phyloP scores from a whole-genome alignment of 257 asterid species.

The Solanum commersonii region DNA sequence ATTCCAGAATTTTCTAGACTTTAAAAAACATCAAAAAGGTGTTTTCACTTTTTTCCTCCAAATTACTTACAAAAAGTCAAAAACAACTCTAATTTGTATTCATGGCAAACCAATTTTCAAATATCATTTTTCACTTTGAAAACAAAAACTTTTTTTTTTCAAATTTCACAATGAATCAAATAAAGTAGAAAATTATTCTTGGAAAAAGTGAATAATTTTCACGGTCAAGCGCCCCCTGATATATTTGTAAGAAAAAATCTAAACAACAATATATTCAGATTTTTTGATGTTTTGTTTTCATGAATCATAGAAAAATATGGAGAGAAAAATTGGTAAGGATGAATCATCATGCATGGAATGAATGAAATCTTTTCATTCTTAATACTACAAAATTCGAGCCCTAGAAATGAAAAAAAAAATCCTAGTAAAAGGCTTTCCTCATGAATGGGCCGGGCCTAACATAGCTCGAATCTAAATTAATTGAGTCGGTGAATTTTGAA shows the following conservation, averaged over 20 bases:
- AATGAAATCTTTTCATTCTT: no score
- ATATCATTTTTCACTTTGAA: not conserved
- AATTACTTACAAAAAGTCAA: no score
- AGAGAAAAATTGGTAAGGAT: not conserved
- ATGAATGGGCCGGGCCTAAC: not conserved
- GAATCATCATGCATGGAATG: not conserved
- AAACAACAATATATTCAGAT: not conserved
- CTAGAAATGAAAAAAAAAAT: not conserved
- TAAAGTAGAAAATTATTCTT: not conserved
- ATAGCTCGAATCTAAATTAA: not conserved
- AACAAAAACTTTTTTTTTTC: not conserved
- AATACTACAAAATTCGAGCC: not conserved
- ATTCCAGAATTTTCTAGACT: no score
- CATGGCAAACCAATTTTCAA: not conserved
- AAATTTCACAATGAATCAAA: not conserved
- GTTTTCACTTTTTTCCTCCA: not conserved
- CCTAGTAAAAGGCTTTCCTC: not conserved
- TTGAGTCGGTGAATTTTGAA: not conserved
- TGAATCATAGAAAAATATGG: not conserved
- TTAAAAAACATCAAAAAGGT: no score
- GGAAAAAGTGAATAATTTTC: not conserved
- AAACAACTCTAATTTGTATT: no score
- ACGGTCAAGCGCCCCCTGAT: rapidly evolving
- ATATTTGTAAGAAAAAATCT: not conserved
- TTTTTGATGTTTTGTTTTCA: not conserved